A percentile compares a stretch with the other conserved stretches of the same genome.
Conservation (phyloP, 352 stramenopile species). For the Pythium apleroticum region DNA sequence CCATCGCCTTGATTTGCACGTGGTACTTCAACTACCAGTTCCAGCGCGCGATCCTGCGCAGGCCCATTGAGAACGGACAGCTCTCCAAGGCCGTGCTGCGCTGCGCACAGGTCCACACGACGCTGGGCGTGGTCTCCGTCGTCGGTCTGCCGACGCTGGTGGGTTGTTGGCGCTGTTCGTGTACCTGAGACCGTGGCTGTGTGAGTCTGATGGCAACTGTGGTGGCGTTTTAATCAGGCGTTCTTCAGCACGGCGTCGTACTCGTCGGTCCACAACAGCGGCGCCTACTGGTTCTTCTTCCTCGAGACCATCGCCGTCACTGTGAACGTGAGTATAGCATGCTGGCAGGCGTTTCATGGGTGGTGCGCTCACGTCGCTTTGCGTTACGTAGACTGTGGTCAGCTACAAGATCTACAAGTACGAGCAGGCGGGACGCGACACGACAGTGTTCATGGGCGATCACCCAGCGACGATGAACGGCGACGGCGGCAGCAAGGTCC, state of each 20-base stretch:
- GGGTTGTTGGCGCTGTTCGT: background rate
- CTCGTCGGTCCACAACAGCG: constrained; percentile 53
- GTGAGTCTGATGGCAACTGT: background rate
- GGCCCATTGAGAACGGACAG: constrained; percentile 35
- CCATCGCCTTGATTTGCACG: constrained; percentile 35
- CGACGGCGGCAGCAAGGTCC: constrained; percentile 29
- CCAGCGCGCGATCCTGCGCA: constrained; percentile 38
- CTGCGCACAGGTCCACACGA: constrained; percentile 20
- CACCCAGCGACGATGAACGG: constrained; percentile 31
- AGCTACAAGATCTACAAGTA: constrained; percentile 53
- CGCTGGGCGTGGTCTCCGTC: constrained; percentile 42
- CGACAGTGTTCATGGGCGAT: constrained; percentile 27
- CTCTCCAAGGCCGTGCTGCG: constrained; percentile 29
- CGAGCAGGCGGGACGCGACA: constrained; percentile 28
- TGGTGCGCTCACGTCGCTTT: background rate
- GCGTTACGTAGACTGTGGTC: constrained; percentile 29
- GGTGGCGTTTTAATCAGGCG: too few relatives aligned
- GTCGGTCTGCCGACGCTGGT: constrained; percentile 57
- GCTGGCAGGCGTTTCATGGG: too few relatives aligned
- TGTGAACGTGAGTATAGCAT: constrained; percentile 46
- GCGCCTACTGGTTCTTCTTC: constrained; percentile 69
- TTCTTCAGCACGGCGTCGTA: constrained; percentile 67
- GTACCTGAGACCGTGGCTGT: background rate
- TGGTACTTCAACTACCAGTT: constrained; percentile 64
- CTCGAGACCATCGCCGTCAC: constrained; percentile 58